Conservation (phyloP, 805 yeast genomes). For the Candida takata region DNA sequence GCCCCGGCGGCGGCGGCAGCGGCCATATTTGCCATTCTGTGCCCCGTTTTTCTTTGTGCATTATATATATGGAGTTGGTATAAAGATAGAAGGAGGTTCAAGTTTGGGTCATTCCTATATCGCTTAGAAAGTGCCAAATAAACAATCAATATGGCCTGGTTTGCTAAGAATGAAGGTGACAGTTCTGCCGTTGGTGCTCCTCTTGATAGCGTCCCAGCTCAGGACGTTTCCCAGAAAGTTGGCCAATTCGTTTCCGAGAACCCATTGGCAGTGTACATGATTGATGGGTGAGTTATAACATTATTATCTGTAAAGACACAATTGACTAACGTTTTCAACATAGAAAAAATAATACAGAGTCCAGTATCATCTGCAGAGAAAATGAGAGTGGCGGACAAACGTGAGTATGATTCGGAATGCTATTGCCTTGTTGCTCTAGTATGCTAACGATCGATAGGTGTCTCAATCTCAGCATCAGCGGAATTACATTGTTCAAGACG, state of each 20-base stretch:
- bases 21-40: too few relatives aligned
- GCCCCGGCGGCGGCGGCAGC: too few relatives aligned
- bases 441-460: constrained; percentile 27
- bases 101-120: too few relatives aligned
- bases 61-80: too few relatives aligned
- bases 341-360: constrained; percentile 12
- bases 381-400: constrained; percentile 37
- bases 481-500: constrained; percentile 37
- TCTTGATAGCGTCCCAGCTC: not conserved
- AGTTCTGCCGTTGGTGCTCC: not conserved
- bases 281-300: constrained; percentile 19
- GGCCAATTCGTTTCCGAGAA: constrained; percentile 4
- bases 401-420: constrained; percentile 11
- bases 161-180: not conserved
- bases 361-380: constrained; percentile 41
- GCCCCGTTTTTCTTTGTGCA: too few relatives aligned
- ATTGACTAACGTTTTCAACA: not conserved
- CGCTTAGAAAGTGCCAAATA: too few relatives aligned
- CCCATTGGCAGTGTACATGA: constrained; percentile 15
- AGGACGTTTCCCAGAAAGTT: not conserved
- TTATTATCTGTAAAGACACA: too few relatives aligned
- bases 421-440: too few relatives aligned
- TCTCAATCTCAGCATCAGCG: constrained; percentile 33
- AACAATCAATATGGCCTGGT: constrained; percentile 4
- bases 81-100: too few relatives aligned